Evolutionary conservation across 1,139 yeast genomes (phyloP).

Genomic region (Kodamaea anthophila): DNA sequence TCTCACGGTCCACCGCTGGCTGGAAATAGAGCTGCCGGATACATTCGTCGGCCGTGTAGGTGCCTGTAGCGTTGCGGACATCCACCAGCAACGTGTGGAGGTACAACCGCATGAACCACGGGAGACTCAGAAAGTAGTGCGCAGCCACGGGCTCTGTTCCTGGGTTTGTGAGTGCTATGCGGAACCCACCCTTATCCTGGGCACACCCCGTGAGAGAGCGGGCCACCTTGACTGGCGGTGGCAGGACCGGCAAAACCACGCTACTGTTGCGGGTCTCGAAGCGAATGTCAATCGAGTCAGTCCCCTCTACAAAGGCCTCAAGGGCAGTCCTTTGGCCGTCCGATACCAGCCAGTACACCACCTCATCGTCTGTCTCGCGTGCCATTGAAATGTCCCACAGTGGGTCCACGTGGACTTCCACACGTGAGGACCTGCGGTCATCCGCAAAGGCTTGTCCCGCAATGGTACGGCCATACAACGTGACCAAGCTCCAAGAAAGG

Average conservation of each 20-base stretch:
- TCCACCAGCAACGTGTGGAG: conserved; percentile 53
- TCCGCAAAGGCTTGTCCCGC: conserved; percentile 57
- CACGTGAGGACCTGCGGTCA: conserved; percentile 25
- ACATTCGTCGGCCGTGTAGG: conserved; percentile 14
- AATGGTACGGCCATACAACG: conserved; percentile 64
- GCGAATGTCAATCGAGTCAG: conserved; percentile 30
- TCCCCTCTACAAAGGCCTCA: conserved; percentile 25
- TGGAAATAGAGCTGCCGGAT: conserved; percentile 54
- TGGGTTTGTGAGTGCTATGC: conserved; percentile 72
- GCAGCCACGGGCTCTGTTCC: conserved; percentile 38
- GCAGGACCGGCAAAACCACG: conserved; percentile 25
- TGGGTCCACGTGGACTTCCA: conserved; percentile 41
- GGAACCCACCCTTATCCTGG: conserved; percentile 84
- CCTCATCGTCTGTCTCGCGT: conserved; percentile 12
- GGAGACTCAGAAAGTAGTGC: conserved; percentile 73
- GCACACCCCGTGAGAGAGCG: conserved; percentile 90
- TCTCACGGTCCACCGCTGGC: conserved; percentile 74
- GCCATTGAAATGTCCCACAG: conserved; percentile 42
- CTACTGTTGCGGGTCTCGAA: conserved; percentile 33
- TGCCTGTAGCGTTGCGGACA: conserved; percentile 14
- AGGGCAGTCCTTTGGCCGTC: conserved; percentile 6
- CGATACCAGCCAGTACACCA: conserved; percentile 11
- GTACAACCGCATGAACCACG: conserved; percentile 90
- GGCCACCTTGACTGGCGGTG: conserved; percentile 69
- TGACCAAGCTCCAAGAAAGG: conserved; percentile 49